phyloP scores from a whole-genome alignment of 805 yeast species.

The Pichia heedii region DNA sequence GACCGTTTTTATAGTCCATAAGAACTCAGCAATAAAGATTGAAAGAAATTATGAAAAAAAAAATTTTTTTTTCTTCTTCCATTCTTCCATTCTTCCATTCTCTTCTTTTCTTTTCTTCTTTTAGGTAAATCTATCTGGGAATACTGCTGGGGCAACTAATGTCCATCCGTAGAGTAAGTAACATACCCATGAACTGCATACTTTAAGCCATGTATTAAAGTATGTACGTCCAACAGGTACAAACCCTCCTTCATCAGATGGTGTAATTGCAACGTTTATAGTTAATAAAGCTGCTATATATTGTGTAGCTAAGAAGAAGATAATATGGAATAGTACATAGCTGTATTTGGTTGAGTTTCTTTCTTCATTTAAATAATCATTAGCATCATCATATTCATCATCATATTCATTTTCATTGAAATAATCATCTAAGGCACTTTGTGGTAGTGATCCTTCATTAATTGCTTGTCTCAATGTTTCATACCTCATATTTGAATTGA shows the following conservation, averaged over 20 bases:
- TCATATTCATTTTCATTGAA: constrained; percentile 31
- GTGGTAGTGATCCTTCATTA: constrained; percentile 92
- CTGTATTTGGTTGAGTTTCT: constrained; percentile 63
- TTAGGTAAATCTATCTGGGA: constrained; percentile 72
- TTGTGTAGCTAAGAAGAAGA: constrained; percentile 92
- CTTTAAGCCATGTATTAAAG: constrained; percentile 91
- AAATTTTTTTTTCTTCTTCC: no score
- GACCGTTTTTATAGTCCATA: no score
- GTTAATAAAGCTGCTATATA: constrained; percentile 92
- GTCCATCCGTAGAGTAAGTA: constrained; percentile 85
- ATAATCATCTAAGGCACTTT: constrained; percentile 80
- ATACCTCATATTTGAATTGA: constrained; percentile 63
- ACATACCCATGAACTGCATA: constrained; percentile 87
- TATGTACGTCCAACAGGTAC: constrained; percentile 96
- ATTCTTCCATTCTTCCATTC: no score
- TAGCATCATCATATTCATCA: constrained; percentile 22
- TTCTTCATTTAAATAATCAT: constrained; percentile 48
- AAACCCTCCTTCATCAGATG: constrained; percentile 78
- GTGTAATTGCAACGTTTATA: constrained; percentile 71
- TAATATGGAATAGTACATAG: constrained; percentile 79
- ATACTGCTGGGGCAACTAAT: constrained; percentile 75
- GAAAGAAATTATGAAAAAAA: no score
- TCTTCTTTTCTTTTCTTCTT: no score
- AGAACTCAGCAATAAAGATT: no score
- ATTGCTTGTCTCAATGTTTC: constrained; percentile 91